Base-by-base conservation (phyloP, 148 eudicot species). In the Nepenthes mirabilis region DNA sequence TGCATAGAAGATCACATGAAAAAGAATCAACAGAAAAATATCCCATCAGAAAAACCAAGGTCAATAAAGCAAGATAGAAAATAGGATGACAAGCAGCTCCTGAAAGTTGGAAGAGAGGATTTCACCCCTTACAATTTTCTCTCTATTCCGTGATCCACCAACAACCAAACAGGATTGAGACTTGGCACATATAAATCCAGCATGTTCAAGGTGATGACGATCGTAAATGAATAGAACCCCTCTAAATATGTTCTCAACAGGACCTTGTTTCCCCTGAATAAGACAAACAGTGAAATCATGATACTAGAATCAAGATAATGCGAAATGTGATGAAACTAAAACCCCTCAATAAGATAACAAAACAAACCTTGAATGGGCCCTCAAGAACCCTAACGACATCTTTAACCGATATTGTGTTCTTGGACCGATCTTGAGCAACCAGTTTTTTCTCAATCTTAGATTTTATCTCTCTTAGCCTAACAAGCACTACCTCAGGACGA, bases 131-230 rank as follows among this genome's bases (percentile, higher is more conserved):
- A 80, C 80, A 34, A 59, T 80, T 65, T 80, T 83, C 33, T 93
- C 89, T 57, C 85, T 79, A 55, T 84, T 80, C 13, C 86, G 86
- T 57, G 93, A 80, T 43, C 96, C 99, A 43, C 99, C 99, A 67
- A 93, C 85, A 64, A 86, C 74, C 72, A 77, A 52, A 60, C 99
- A 93, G 34, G 91, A 71, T 55, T 84, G 85, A 34, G 99, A 74
- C 64, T 86, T 93, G 48, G 84, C 96, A 73, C 99, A 93, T 14
- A 93, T 83, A 69, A 86, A 93, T 64, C 99, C 99, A 53, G 99
- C 99, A 70, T 93, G 99, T 75, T 93, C 99, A 48, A 88, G 96
- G 67, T 93, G 99, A 73, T 88, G 96, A 11, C 99, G 91, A 69
- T 93, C 99, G 48, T 58, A 84, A 58, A 93, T 73, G 73, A 93